Percentiles rank a stretch among this genome's conserved stretches.
These are phyloP conservation scores for Citrus mangshanensis DNA, from an alignment of 345 rosid species.

Conservation along the genomic window DNA sequence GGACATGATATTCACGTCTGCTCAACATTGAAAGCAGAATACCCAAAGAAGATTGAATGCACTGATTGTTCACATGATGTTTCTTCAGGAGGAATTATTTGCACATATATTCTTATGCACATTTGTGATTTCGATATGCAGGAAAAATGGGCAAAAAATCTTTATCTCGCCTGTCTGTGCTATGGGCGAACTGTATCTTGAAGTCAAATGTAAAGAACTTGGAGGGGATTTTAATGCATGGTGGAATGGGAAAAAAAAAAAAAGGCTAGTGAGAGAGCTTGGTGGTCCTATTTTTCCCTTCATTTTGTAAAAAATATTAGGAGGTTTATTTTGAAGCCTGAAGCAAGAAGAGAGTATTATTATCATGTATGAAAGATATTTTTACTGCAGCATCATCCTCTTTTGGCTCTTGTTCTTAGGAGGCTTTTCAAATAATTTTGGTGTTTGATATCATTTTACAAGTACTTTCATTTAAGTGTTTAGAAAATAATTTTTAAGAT, in stretches of 20 bases:
- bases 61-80: too few species aligned
- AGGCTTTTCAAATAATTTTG: not conserved
- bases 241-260: not conserved
- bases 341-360: not conserved
- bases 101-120: too few species aligned
- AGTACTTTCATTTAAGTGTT: too few species aligned
- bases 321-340: not conserved
- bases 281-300: not conserved
- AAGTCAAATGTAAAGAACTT: conserved; percentile 8
- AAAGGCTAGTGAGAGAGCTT: not conserved
- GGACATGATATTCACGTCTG: not conserved
- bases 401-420: not conserved
- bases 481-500: too few species aligned
- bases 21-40: not conserved
- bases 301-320: not conserved
- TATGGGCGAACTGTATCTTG: conserved; percentile 80
- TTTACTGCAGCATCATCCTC: not conserved
- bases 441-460: not conserved
- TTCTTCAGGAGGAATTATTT: too few species aligned
- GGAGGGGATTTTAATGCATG: not conserved
- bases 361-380: not conserved
- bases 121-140: conserved; percentile 18
- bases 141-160: conserved; percentile 91
- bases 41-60: not conserved
- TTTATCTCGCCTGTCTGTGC: conserved; percentile 70